A percentile compares a stretch with the other conserved stretches of the same genome.
Evolutionary conservation across 225 moss, liverwort and hornwort genomes (phyloP).

Genomic region (Bryoerythrophyllum caledonicum): DNA sequence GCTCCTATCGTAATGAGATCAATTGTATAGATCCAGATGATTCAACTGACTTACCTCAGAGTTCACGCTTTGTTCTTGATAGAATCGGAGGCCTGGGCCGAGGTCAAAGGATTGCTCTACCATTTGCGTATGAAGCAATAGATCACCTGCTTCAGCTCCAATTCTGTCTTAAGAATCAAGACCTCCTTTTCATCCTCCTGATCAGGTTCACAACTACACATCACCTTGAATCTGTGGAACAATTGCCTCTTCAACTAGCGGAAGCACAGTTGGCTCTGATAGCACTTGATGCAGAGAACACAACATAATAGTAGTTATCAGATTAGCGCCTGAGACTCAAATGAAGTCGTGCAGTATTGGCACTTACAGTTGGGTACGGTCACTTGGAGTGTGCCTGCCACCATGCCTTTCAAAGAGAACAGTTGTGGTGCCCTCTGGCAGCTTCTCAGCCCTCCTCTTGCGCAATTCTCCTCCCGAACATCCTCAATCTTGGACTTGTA

Average conservation of each 20-base stretch:
- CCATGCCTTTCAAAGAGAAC: constrained; percentile 82
- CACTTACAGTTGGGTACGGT: constrained; percentile 85
- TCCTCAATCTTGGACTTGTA: constrained; percentile 80
- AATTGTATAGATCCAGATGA: too few species aligned
- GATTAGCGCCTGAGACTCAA: too few species aligned
- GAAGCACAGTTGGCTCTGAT: too few species aligned
- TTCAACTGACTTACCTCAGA: constrained; percentile 38
- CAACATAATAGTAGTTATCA: too few species aligned
- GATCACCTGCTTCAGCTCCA: constrained; percentile 91
- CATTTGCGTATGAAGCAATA: constrained; percentile 94
- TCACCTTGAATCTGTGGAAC: background rate
- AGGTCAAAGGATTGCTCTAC: constrained; percentile 55
- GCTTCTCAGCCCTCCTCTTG: constrained; percentile 83
- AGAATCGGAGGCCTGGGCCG: constrained; percentile 30
- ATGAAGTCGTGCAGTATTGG: background rate
- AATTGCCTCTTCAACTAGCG: too few species aligned
- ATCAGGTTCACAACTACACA: background rate
- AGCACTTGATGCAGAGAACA: too few species aligned
- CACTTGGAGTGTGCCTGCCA: constrained; percentile 72
- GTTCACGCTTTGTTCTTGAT: constrained; percentile 49
- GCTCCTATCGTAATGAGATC: background rate
- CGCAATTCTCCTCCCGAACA: constrained; percentile 86
- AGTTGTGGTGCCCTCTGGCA: constrained; percentile 82
- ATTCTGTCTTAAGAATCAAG: constrained; percentile 72
- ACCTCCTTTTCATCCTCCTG: constrained; percentile 90